Conservation (phyloP, 1,284 basidiomycete genomes). For the Trametes polyzona region DNA sequence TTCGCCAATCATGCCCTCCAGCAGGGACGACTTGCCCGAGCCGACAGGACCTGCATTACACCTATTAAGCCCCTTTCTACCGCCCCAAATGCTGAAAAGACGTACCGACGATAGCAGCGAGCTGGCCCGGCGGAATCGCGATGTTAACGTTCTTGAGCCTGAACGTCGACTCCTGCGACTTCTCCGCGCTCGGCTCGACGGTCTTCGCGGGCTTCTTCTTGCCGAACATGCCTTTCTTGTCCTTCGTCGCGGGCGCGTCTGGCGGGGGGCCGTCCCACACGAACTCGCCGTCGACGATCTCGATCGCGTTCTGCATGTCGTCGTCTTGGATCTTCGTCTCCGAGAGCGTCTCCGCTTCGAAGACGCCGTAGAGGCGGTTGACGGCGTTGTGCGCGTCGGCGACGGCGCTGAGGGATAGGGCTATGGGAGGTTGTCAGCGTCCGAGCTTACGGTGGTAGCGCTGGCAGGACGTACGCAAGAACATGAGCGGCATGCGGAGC, state of each 20-base stretch:
- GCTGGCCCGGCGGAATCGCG: conserved; percentile 68
- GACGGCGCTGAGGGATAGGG: conserved; percentile 75
- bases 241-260: conserved; percentile 45
- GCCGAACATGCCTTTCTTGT: conserved; percentile 36
- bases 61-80: neutral
- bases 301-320: conserved; percentile 63
- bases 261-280: conserved; percentile 83
- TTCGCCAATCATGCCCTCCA: conserved; percentile 75
- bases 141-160: conserved; percentile 65
- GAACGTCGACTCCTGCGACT: conserved; percentile 48
- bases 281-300: conserved; percentile 72
- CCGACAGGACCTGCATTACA: conserved; percentile 41
- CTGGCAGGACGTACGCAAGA: conserved; percentile 59
- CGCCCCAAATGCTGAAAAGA: conserved; percentile 34
- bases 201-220: conserved; percentile 22
- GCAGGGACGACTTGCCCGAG: conserved; percentile 72
- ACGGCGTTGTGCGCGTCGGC: conserved; percentile 82
- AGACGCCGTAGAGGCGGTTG: conserved; percentile 69
- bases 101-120: conserved; percentile 81
- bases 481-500: conserved; percentile 75
- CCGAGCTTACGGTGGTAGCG: too few species aligned
- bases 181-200: conserved; percentile 31
- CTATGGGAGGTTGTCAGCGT: conserved; percentile 39
- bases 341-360: conserved; percentile 76
- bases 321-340: conserved; percentile 55